phyloP scores from a whole-genome alignment of 352 stramenopile genomes.

The Hyaloperonospora arabidopsidis region DNA sequence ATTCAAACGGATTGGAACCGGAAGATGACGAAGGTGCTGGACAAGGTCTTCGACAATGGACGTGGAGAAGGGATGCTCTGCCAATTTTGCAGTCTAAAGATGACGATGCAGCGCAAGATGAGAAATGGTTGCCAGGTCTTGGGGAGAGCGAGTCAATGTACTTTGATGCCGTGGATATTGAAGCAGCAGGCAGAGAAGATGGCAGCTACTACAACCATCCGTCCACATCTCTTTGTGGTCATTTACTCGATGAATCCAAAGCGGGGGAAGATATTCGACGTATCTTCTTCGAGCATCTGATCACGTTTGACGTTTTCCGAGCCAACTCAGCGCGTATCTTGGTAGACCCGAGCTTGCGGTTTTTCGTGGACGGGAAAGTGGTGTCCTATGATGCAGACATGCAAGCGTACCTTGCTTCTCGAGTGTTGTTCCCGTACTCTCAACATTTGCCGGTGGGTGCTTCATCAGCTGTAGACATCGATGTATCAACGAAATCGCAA shows the following conservation, averaged over 20 bases:
- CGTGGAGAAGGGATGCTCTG: conserved; percentile 46
- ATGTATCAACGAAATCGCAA: not conserved
- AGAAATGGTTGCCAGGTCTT: conserved; percentile 28
- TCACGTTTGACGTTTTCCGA: conserved; percentile 59
- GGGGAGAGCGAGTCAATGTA: conserved; percentile 68
- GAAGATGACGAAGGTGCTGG: conserved; percentile 22
- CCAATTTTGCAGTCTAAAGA: conserved; percentile 28
- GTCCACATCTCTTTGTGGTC: conserved; percentile 67
- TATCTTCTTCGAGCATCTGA: conserved; percentile 61
- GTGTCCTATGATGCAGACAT: conserved; percentile 46
- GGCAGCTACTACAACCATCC: conserved; percentile 32
- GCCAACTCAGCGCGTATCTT: conserved; percentile 37
- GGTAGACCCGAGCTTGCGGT: conserved; percentile 43
- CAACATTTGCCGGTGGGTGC: conserved; percentile 26
- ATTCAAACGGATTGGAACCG: conserved; percentile 9
- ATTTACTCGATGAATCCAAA: conserved; percentile 39
- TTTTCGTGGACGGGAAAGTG: conserved; percentile 58
- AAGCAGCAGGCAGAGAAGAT: conserved; percentile 10
- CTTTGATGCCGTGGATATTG: conserved; percentile 66
- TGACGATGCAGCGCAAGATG: conserved; percentile 1
- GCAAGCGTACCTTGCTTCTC: conserved; percentile 55
- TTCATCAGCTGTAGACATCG: too few relatives aligned
- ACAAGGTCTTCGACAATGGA: conserved; percentile 35
- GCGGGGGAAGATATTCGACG: conserved; percentile 37
- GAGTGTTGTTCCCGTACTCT: conserved; percentile 61